A percentile compares a stretch with the other conserved stretches of the same genome.
These are phyloP conservation scores for Fusarium nelsonii DNA, from an alignment of 2,329 filamentous ascomycete species.

Conservation along the genomic window DNA sequence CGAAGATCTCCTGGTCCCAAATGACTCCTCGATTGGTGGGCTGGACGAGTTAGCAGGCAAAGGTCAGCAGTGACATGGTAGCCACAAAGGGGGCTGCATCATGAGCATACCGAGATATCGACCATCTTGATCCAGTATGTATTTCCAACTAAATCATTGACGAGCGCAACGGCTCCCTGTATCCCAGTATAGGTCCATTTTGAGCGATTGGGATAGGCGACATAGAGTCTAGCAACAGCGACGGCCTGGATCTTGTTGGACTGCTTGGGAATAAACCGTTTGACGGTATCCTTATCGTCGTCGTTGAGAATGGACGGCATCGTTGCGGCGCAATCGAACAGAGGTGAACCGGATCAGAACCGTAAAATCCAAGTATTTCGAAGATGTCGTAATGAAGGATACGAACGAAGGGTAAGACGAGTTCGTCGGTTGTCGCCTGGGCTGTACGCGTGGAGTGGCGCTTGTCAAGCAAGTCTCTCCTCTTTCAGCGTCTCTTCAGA, in stretches of 20 bases:
- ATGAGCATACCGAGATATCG: conserved; percentile 81
- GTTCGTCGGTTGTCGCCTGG: conserved; percentile 29
- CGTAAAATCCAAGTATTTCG: conserved; percentile 5
- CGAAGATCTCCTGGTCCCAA: conserved; percentile 98
- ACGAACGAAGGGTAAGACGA: conserved; percentile 28
- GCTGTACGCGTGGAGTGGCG: conserved; percentile 46
- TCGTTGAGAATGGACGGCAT: conserved; percentile 83
- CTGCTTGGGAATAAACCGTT: conserved; percentile 91
- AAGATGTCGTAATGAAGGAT: conserved; percentile 7
- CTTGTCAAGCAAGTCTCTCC: conserved; percentile 37
- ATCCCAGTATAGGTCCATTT: conserved; percentile 96
- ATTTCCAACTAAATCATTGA: conserved; percentile 93
- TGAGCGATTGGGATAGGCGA: conserved; percentile 86
- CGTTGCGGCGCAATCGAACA: conserved; percentile 44
- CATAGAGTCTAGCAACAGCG: conserved; percentile 91
- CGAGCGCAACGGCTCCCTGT: conserved; percentile 90
- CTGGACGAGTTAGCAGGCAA: conserved; percentile 57
- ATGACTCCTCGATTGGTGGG: conserved; percentile 85
- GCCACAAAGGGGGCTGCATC: conserved; percentile 17
- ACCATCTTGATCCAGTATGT: conserved; percentile 99
- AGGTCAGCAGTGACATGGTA: conserved; percentile 17
- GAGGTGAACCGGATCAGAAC: conserved; percentile 2
- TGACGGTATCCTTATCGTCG: conserved; percentile 96
- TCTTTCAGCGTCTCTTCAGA: conserved; percentile 41
- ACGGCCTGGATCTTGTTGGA: conserved; percentile 98